Evolutionary conservation across 805 yeast genomes (phyloP).

Genomic region (Trichomonascus vanleenenianus): DNA sequence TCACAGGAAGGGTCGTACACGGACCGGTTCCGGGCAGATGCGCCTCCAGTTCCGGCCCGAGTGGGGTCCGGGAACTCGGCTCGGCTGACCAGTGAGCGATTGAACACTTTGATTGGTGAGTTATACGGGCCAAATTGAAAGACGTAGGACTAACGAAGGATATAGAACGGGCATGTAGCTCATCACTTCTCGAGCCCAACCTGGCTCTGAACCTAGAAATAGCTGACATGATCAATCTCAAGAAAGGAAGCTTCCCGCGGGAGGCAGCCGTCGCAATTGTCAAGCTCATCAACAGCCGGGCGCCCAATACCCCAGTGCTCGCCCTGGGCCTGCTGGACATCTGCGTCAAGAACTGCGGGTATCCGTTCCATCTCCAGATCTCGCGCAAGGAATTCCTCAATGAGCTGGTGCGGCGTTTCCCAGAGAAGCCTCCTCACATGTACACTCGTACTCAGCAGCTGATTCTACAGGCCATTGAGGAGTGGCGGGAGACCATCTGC

Average conservation of each 20-base stretch:
- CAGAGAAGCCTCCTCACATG: constrained; percentile 91
- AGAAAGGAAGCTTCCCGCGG: constrained; percentile 83
- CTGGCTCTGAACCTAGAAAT: constrained; percentile 82
- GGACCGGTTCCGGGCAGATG: constrained; percentile 26
- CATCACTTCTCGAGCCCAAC: constrained; percentile 78
- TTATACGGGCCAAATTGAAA: constrained; percentile 2
- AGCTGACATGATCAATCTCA: constrained; percentile 86
- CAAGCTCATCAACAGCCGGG: constrained; percentile 70
- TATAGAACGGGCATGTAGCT: constrained; percentile 79
- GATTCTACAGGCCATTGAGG: constrained; percentile 85
- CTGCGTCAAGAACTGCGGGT: constrained; percentile 94
- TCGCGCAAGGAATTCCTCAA: constrained; percentile 91
- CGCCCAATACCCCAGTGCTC: constrained; percentile 74
- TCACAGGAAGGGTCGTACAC: constrained; percentile 18
- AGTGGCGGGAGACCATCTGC: constrained; percentile 95
- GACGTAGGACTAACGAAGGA: constrained; percentile 5
- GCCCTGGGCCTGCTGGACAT: constrained; percentile 76
- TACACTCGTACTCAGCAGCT: constrained; percentile 77
- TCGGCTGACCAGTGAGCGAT: constrained; percentile 11
- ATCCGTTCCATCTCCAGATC: constrained; percentile 91
- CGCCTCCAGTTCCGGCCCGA: constrained; percentile 4
- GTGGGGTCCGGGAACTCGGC: constrained; percentile 6
- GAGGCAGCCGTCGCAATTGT: constrained; percentile 89
- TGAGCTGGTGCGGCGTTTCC: constrained; percentile 86
- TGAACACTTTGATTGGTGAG: constrained; percentile 23